Evolutionary conservation across 139 green algal genomes (phyloP), one percentile per base, ranked within the genome.

Genomic region (Marvania coccoides): DNA sequence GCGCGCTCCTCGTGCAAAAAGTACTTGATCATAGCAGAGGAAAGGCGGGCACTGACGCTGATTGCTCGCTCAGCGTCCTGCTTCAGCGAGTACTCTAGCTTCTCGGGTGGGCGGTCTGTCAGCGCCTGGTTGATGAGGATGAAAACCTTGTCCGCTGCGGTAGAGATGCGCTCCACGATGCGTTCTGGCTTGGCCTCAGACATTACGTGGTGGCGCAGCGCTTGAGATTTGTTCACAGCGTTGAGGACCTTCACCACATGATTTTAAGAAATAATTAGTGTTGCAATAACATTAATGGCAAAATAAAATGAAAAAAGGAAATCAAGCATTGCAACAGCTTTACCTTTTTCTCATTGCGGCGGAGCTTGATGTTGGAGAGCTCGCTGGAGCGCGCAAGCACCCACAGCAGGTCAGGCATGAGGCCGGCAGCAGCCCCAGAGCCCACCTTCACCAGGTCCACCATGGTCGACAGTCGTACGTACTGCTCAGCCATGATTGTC

Each of bases 51-150:
- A 67, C 54, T 36, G 28, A 19, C 14, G 29, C 34, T 40, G 30
- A 74, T 24, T 67, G 51, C 23, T 4, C 47, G 5, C 30, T 46
- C 48, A 24, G 12, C 9, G 5, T 61, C 59, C 73, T 89, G 77
- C 47, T 74, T 72, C 47, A 93, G 66, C 46, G 51, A 73, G 63
- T 81, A 91, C 56, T 95, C 88, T n/a, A 95, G 51, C n/a, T 45
- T 61, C 1, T 88, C 78, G 5, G 28, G 24, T 0, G 82, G 63
- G 0, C 39, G 15, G 48, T 91, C 85, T 34, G 60, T 73, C 36
- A 95, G 72, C 0, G 69, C 84, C 40, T 90, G 79, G 61, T 91
- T 92, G 3, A 94, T 84, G 77, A 95, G 72, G 5, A 95, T 67
- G 69, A 87, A 90, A 7, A 91, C 81, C 75, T 95, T 95, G 65